Evolutionary conservation across 495 filamentous ascomycete species (phyloP), one percentile per base, ranked within the genome.

Genomic region (Symbiotaphrina buchneri): DNA sequence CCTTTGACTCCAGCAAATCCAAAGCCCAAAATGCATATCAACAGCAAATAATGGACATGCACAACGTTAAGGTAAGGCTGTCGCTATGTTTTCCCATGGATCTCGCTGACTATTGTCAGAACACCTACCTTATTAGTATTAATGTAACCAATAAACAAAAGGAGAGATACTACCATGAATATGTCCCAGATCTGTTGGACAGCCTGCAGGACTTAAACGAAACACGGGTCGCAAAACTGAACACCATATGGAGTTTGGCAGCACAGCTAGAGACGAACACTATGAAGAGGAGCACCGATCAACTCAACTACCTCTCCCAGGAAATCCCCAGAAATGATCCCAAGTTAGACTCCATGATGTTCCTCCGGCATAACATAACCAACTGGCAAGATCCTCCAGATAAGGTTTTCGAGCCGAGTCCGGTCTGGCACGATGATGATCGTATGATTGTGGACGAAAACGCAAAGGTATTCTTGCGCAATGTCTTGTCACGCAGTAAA

Each of bases 71-170:
- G 59, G 73, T 61, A 45, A 5, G 14, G 19, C 19, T 6, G 19
- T 33, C 10, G 17, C 27, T 3, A 2, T 10, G 4, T 26, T 24
- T 8, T 10, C 17, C 4, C 32, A 19, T 32, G 10, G 30, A 3
- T 31, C 10, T 7, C 8, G 28, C 34, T 36, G 15, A 38, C 21
- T 17, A 21, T 17, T 23, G 17, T 3, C 39, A 79, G 75, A 99
- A 95, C 44, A 82, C 79, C 1, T 99, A 99, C 43, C 56, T 99
- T 22, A 85, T 99, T 39, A 65, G 67, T 33, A 90, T 99, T 56
- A 87, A 85, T 45, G 77, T 93, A 26, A 83, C 85, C 22, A 99
- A 99, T 53, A 84, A 80, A 49, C 71, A 91, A 43, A 95, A 94
- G 54, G 79, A 91, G 48, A 81, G 71, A 46, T 94, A 94, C 53